These are phyloP conservation scores for Paecilomyces fulvus DNA, from an alignment of 2,329 filamentous ascomycete genomes.

Conservation along the genomic window DNA sequence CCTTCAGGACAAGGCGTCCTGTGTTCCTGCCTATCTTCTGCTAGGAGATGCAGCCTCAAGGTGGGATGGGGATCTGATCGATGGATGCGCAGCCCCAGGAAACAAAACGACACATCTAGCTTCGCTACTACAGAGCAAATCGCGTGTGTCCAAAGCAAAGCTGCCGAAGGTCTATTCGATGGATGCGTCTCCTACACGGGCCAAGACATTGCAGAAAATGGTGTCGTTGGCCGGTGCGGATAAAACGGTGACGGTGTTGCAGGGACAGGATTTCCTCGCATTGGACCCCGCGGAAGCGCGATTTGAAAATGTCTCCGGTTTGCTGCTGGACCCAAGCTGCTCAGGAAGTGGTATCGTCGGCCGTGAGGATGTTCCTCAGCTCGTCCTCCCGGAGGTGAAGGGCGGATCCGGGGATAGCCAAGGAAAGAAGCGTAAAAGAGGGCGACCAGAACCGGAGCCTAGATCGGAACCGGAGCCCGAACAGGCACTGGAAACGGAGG, in stretches of 20 bases:
- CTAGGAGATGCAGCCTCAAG: constrained; percentile 46
- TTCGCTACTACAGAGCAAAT: constrained; percentile 50
- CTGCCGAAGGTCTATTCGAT: constrained; percentile 44
- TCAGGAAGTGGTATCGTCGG: constrained; percentile 93
- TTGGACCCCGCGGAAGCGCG: constrained; percentile 56
- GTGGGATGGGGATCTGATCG: constrained; percentile 63
- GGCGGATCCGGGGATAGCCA: constrained; percentile 6
- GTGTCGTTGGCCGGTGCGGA: constrained; percentile 63
- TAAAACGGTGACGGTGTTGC: constrained; percentile 56
- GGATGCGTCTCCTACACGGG: constrained; percentile 43
- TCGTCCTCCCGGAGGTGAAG: constrained; percentile 49
- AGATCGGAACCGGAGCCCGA: constrained; percentile 6
- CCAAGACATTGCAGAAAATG: constrained; percentile 77
- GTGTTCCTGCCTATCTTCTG: constrained; percentile 86
- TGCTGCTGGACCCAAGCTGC: constrained; percentile 89
- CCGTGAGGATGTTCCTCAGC: constrained; percentile 65
- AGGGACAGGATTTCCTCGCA: constrained; percentile 72
- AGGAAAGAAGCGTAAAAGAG: constrained; percentile 39
- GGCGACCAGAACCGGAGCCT: constrained; percentile 8
- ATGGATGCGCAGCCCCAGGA: constrained; percentile 87
- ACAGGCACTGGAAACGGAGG: constrained; percentile 18
- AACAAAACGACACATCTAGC: constrained; percentile 97
- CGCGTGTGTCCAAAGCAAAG: constrained; percentile 14
- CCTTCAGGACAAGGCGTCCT: constrained; percentile 92
- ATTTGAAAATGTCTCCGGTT: constrained; percentile 63